Conservation (phyloP, 2,329 filamentous ascomycete species). For the Diaporthe amygdali region DNA sequence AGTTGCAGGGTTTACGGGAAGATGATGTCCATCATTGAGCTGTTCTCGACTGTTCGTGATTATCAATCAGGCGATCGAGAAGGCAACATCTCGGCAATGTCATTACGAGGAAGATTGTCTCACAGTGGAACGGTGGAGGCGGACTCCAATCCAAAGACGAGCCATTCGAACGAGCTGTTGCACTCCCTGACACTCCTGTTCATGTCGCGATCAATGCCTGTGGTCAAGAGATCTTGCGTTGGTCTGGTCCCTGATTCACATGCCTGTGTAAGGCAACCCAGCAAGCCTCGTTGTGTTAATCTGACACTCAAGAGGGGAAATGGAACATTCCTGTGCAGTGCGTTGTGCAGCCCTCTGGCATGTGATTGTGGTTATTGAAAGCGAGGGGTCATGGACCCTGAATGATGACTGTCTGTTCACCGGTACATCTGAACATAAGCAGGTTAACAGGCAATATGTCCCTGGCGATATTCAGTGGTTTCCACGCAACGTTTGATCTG, state of each 20-base stretch:
- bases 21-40: not conserved
- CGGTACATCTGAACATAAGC: not conserved
- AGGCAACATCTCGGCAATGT: not conserved
- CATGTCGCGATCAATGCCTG: not conserved
- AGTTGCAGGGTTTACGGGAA: not conserved
- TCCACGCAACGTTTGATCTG: not conserved
- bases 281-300: not conserved
- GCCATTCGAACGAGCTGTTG: not conserved
- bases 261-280: not conserved
- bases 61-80: not conserved
- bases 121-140: not conserved
- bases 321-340: not conserved
- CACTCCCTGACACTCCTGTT: not conserved
- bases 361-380: not conserved
- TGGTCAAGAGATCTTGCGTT: not conserved
- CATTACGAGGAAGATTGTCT: not conserved
- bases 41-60: not conserved
- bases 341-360: not conserved
- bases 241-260: conserved; percentile 4
- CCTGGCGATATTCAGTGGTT: not conserved
- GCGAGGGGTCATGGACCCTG: not conserved
- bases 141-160: not conserved
- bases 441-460: not conserved
- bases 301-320: not conserved
- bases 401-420: not conserved